A percentile compares a stretch with the other conserved stretches of the same genome.
These are phyloP conservation scores for Nakazawaea ernobii DNA, from an alignment of 805 yeast genomes.

Conservation along the genomic window DNA sequence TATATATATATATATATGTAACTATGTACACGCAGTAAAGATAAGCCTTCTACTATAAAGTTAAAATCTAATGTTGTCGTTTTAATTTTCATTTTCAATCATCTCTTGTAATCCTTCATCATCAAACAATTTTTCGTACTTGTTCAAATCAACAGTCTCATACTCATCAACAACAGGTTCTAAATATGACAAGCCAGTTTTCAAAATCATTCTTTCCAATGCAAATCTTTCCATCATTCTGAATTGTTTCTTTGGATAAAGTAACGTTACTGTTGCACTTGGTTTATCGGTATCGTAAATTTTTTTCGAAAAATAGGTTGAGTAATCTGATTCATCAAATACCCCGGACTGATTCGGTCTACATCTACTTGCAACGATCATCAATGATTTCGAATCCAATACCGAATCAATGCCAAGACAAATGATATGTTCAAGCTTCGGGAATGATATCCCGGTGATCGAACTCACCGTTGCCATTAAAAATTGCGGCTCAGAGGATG, in stretches of 20 bases:
- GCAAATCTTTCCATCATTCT: constrained; percentile 24
- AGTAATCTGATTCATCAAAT: background rate
- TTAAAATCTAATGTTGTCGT: too few relatives aligned
- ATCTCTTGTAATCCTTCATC: background rate
- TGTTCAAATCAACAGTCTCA: constrained; percentile 3
- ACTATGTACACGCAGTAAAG: background rate
- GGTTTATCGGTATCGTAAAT: background rate
- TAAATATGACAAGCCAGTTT: constrained; percentile 3
- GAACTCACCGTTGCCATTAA: constrained; percentile 19
- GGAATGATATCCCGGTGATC: constrained; percentile 22
- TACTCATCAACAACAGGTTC: constrained; percentile 2
- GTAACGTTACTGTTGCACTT: background rate
- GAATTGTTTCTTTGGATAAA: constrained; percentile 18
- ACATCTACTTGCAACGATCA: constrained; percentile 21
- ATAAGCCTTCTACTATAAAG: too few relatives aligned
- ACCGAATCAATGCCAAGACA: constrained; percentile 27
- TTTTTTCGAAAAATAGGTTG: background rate
- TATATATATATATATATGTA: background rate
- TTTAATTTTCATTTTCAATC: background rate
- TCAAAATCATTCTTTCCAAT: constrained; percentile 22
- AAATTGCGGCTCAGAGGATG: constrained; percentile 14
- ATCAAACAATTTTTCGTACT: constrained; percentile 4
- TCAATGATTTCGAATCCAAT: constrained; percentile 17
- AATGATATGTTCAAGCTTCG: constrained; percentile 20
- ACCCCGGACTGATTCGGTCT: constrained; percentile 12